Conservation (phyloP, 345 rosid species). For the Pseudoturritis turrita region DNA sequence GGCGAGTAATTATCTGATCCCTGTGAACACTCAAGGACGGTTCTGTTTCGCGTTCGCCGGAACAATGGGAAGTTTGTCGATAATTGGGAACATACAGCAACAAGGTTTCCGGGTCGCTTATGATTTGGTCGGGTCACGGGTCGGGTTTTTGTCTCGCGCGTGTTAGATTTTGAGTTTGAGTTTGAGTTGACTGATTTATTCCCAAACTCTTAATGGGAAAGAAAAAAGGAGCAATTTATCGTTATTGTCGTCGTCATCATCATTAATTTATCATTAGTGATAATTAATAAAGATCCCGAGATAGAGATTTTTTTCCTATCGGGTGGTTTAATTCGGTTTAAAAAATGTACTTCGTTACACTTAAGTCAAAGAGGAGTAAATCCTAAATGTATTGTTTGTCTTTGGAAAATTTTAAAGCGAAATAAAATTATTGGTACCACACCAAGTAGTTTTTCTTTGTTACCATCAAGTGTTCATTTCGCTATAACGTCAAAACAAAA, state of each 20-base stretch:
- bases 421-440: background rate
- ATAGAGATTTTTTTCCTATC: background rate
- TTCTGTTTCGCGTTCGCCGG: slow-evolving; percentile 99
- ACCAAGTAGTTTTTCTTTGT: background rate
- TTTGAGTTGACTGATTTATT: slow-evolving; percentile 11
- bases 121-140: slow-evolving; percentile 65
- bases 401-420: background rate
- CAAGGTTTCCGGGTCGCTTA: slow-evolving; percentile 87
- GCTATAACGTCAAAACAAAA: background rate
- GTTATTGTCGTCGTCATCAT: background rate
- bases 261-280: background rate
- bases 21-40: slow-evolving; percentile 63
- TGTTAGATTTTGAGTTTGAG: slow-evolving; percentile 38
- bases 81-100: slow-evolving; percentile 90
- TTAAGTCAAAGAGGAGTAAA: background rate
- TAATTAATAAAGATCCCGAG: slow-evolving; percentile 7
- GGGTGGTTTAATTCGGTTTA: background rate
- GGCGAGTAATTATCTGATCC: slow-evolving; percentile 81
- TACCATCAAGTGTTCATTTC: background rate
- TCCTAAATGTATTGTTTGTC: background rate
- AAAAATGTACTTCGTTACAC: background rate
- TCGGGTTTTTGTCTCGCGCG: slow-evolving; percentile 81
- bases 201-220: background rate
- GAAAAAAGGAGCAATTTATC: background rate
- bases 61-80: slow-evolving; percentile 73